Evolutionary conservation across 2,329 filamentous ascomycete species (phyloP).

Genomic region (Phoma sp.): DNA sequence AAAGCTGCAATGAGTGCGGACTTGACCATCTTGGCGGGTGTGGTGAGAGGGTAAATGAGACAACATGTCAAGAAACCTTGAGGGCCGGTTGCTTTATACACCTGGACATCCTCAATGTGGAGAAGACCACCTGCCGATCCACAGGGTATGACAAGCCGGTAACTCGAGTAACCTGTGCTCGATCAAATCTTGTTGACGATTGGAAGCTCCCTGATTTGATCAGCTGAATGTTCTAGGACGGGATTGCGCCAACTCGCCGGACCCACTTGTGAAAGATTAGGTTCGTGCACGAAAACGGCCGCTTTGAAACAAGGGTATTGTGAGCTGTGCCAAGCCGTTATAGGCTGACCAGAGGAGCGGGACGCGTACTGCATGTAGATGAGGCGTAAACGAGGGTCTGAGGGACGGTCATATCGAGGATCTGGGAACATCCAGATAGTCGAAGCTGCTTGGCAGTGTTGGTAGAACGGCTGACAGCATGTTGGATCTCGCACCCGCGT

Average conservation of each 20-base stretch:
- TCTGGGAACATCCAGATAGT: neutral
- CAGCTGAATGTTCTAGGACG: conserved; percentile 9
- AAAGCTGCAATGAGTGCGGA: conserved; percentile 31
- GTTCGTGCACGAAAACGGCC: conserved; percentile 13
- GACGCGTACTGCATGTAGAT: conserved; percentile 11
- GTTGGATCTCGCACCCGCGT: conserved; percentile 5
- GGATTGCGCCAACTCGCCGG: conserved; percentile 10
- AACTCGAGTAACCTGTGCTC: conserved; percentile 1
- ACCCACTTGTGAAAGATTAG: conserved; percentile 16
- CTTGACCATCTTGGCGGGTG: conserved; percentile 32
- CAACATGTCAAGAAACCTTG: neutral
- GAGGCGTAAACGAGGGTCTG: neutral
- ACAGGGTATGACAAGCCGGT: conserved; percentile 4
- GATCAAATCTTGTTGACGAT: conserved; percentile 7
- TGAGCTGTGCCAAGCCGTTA: conserved; percentile 21
- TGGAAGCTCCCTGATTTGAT: conserved; percentile 10
- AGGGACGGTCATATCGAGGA: neutral
- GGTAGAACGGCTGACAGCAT: neutral
- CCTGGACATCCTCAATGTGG: neutral
- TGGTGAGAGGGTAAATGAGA: neutral
- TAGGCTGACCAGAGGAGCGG: conserved; percentile 13
- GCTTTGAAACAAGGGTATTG: conserved; percentile 14
- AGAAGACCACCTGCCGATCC: conserved; percentile 1
- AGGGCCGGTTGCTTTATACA: conserved; percentile 23
- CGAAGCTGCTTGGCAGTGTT: conserved; percentile 4